These are phyloP conservation scores for Viridothelium virens DNA, from an alignment of 495 filamentous ascomycete genomes.

Conservation along the genomic window DNA sequence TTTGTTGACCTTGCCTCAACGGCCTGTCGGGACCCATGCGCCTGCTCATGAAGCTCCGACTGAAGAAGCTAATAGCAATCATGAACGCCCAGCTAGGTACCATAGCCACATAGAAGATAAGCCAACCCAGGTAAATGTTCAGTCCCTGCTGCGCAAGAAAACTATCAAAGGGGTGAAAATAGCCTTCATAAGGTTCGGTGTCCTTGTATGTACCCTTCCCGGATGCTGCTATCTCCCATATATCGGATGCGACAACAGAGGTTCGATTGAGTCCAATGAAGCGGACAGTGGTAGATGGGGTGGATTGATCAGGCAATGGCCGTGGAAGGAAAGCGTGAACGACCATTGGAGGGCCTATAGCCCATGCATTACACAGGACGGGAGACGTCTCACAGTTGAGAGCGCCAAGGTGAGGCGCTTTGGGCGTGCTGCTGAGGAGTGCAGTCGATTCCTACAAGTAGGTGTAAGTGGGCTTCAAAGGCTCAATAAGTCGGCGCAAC, in stretches of 20 bases:
- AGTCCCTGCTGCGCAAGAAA: slow-evolving; percentile 57
- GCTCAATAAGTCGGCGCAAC: background rate
- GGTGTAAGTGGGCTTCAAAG: slow-evolving; percentile 40
- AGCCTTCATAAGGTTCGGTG: slow-evolving; percentile 55
- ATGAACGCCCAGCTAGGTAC: slow-evolving; percentile 67
- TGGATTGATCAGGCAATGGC: slow-evolving; percentile 41
- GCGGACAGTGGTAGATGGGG: slow-evolving; percentile 32
- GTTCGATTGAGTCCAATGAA: slow-evolving; percentile 35
- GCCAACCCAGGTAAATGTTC: slow-evolving; percentile 58
- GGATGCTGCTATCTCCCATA: slow-evolving; percentile 48
- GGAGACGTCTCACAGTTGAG: slow-evolving; percentile 73
- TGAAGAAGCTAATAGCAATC: slow-evolving; percentile 74
- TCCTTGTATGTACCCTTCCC: slow-evolving; percentile 48
- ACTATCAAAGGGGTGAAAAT: slow-evolving; percentile 75
- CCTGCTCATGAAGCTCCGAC: slow-evolving; percentile 63
- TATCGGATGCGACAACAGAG: slow-evolving; percentile 28
- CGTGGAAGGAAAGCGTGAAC: slow-evolving; percentile 68
- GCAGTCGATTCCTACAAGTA: slow-evolving; percentile 52
- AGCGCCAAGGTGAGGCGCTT: slow-evolving; percentile 60
- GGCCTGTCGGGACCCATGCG: slow-evolving; percentile 6
- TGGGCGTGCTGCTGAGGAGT: slow-evolving; percentile 57
- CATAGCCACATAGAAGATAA: slow-evolving; percentile 50
- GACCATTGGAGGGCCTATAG: slow-evolving; percentile 58
- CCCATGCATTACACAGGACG: slow-evolving; percentile 78
- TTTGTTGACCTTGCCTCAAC: background rate